These are phyloP conservation scores for Didymella lethalis DNA, from an alignment of 2,329 filamentous ascomycete species.

Conservation along the genomic window DNA sequence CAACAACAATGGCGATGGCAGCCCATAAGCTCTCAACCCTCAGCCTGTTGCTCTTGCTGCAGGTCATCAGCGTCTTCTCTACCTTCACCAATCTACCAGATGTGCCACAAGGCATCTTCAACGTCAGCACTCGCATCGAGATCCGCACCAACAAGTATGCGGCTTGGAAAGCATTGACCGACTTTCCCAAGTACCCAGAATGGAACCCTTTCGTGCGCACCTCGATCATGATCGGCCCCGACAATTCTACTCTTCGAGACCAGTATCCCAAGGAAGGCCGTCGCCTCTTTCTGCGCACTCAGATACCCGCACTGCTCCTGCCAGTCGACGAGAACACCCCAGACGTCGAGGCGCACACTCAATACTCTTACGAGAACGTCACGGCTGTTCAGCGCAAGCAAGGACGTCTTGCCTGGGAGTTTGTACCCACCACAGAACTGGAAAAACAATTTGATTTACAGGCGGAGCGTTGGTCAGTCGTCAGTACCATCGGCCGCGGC, in stretches of 20 bases:
- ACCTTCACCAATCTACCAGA: conserved; percentile 38
- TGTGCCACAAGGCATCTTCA: conserved; percentile 39
- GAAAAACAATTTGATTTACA: conserved; percentile 16
- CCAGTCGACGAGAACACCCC: conserved; percentile 38
- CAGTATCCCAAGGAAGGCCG: conserved; percentile 38
- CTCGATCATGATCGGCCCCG: conserved; percentile 31
- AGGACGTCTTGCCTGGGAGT: conserved; percentile 40
- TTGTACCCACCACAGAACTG: conserved; percentile 11
- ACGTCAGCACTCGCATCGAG: conserved; percentile 35
- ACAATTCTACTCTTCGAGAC: conserved; percentile 31
- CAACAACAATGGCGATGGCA: neutral
- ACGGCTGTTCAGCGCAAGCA: conserved; percentile 38
- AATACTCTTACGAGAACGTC: conserved; percentile 39
- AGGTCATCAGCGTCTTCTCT: conserved; percentile 9
- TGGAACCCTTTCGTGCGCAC: conserved; percentile 48
- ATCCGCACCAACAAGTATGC: conserved; percentile 33
- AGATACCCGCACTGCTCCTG: conserved; percentile 41
- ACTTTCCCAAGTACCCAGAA: conserved; percentile 38
- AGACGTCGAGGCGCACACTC: conserved; percentile 35
- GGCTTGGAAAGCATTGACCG: conserved; percentile 39
- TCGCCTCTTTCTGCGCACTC: conserved; percentile 36
- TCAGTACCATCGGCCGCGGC: conserved; percentile 36
- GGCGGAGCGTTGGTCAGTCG: conserved; percentile 40
- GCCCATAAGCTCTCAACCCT: conserved; percentile 1
- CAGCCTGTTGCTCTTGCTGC: conserved; percentile 8